Percentiles rank a stretch among this genome's conserved stretches.
phyloP scores from a whole-genome alignment of 2,329 filamentous ascomycete genomes.

The Zymoseptoria tritici region DNA sequence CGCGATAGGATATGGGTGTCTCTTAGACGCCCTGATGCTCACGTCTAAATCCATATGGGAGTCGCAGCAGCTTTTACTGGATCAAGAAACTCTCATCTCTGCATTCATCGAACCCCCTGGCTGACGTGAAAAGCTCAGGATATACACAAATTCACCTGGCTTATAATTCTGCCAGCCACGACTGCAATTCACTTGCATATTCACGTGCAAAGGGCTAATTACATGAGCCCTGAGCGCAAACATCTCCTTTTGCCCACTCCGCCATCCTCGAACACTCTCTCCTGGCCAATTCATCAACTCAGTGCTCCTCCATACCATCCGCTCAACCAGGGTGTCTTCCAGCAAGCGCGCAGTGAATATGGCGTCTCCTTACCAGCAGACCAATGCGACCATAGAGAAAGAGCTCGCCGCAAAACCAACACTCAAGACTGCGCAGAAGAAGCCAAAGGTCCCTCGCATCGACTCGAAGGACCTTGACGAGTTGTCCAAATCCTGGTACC shows the following conservation, averaged over 20 bases:
- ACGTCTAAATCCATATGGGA: not conserved
- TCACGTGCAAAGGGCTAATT: not conserved
- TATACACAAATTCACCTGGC: not conserved
- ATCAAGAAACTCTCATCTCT: not conserved
- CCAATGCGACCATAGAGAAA: not conserved
- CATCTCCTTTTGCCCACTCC: not conserved
- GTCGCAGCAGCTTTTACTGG: not conserved
- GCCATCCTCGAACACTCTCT: not conserved
- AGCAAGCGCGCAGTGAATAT: not conserved
- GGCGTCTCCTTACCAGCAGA: not conserved
- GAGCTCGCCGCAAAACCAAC: not conserved
- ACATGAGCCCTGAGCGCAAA: not conserved
- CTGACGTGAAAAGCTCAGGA: not conserved
- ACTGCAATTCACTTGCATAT: not conserved
- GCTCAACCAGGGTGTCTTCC: not conserved
- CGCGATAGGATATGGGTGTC: no score
- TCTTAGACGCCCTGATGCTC: not conserved
- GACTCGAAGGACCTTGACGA: not conserved
- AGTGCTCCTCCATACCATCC: not conserved
- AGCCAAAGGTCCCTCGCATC: not conserved
- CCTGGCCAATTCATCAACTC: not conserved
- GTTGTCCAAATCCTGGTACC: not conserved
- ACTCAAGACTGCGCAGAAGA: not conserved
- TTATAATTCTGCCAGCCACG: not conserved
- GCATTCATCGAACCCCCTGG: not conserved